These are phyloP conservation scores for Rhodomyrtus tomentosa DNA, from an alignment of 345 rosid genomes.

Conservation along the genomic window DNA sequence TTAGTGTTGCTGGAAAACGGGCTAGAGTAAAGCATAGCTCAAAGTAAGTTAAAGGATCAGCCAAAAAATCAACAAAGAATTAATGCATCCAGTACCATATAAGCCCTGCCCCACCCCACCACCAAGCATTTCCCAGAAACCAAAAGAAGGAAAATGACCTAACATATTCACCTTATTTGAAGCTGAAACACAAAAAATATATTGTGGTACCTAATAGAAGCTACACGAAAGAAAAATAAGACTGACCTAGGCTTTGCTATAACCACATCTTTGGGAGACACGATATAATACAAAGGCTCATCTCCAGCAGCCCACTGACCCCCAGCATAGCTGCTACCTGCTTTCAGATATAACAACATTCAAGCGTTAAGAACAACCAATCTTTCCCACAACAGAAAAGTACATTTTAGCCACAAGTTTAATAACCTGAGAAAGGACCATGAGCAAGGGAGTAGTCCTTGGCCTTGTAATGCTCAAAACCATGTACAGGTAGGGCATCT, in stretches of 20 bases:
- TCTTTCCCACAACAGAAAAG: slow-evolving; percentile 3
- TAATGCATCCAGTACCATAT: not conserved
- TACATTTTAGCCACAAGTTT: slow-evolving; percentile 3
- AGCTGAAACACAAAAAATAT: not conserved
- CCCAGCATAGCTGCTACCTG: slow-evolving; percentile 98
- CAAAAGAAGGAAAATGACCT: not conserved
- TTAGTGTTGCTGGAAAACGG: not conserved
- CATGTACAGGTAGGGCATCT: slow-evolving; percentile 94
- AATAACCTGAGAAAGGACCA: slow-evolving; percentile 92
- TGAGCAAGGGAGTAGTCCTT: slow-evolving; percentile 96
- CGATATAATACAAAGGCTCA: slow-evolving; percentile 87
- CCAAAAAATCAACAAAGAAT: not conserved
- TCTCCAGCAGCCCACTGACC: slow-evolving; percentile 99
- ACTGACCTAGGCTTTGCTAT: slow-evolving; percentile 96
- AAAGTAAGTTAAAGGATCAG: not conserved
- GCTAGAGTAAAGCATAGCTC: not conserved
- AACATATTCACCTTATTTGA: not conserved
- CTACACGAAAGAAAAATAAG: not conserved
- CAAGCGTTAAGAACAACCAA: slow-evolving; percentile 3
- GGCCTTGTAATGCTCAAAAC: slow-evolving; percentile 97
- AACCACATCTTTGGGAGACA: slow-evolving; percentile 96
- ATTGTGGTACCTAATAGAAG: not conserved
- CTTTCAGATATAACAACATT: slow-evolving; percentile 9
- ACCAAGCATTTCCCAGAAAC: not conserved
- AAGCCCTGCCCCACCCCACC: not conserved